These are phyloP conservation scores for Candida palmyrensis DNA, from an alignment of 805 yeast species.

Conservation along the genomic window DNA sequence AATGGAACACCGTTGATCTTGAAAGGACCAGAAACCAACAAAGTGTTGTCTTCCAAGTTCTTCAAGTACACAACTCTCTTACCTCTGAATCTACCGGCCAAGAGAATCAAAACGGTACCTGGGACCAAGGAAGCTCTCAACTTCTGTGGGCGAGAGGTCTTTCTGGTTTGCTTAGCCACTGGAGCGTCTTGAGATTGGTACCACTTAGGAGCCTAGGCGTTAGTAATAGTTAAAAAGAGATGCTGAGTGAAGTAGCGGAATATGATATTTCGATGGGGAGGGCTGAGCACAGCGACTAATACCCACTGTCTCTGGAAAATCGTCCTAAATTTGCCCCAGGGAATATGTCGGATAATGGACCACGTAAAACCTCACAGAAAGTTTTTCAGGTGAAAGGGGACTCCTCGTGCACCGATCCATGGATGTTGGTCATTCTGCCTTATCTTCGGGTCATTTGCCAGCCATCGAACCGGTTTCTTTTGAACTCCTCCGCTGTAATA, in stretches of 20 bases:
- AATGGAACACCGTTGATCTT: constrained; percentile 99
- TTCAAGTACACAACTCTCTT: constrained; percentile 98
- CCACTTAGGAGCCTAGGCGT: constrained; percentile 78
- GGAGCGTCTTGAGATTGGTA: constrained; percentile 89
- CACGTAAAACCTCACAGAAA: too few species aligned
- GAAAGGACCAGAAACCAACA: constrained; percentile 98
- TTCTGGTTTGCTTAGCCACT: constrained; percentile 85
- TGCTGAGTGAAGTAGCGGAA: constrained; percentile 5
- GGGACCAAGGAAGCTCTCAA: constrained; percentile 94
- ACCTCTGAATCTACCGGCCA: constrained; percentile 99
- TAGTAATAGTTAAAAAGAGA: constrained; percentile 23
- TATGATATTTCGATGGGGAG: constrained; percentile 2
- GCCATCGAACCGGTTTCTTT: too few species aligned
- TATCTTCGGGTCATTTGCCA: too few species aligned
- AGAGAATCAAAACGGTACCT: constrained; percentile 94
- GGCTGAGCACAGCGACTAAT: too few species aligned
- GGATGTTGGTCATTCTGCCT: too few species aligned
- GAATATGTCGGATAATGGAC: too few species aligned
- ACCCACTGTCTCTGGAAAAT: too few species aligned
- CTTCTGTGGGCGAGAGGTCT: constrained; percentile 88
- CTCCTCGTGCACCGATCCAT: too few species aligned
- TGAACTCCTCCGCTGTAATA: too few species aligned
- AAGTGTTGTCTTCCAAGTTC: constrained; percentile 95
- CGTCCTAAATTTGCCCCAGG: too few species aligned
- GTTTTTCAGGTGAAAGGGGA: too few species aligned